phyloP scores from a whole-genome alignment of 331 rosid genomes.

The Cydonia oblonga region DNA sequence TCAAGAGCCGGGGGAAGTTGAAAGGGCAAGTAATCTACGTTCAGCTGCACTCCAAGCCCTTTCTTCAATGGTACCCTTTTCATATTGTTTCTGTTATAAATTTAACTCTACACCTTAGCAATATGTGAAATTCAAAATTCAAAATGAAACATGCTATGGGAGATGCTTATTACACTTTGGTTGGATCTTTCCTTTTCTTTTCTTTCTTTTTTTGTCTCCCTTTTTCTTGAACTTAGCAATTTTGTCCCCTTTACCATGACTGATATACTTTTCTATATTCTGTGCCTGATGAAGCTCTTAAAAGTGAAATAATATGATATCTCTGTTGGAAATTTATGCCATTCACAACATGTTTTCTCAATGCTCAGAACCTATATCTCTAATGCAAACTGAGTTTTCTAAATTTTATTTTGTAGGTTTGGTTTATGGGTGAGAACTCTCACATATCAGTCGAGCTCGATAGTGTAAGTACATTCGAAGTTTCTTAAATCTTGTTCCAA shows the following conservation, averaged over 20 bases:
- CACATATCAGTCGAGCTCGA: slow-evolving; percentile 78
- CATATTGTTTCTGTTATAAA: slow-evolving; percentile 1
- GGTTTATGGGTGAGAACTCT: slow-evolving; percentile 88
- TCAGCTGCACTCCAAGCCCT: slow-evolving; percentile 77
- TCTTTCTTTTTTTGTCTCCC: neutral
- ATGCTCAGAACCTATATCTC: neutral
- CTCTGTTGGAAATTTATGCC: neutral
- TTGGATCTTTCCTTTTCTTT: neutral
- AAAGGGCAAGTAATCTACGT: slow-evolving; percentile 35
- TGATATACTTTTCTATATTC: neutral
- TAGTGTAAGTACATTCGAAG: slow-evolving; percentile 49
- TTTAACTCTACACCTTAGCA: neutral
- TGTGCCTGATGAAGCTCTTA: neutral
- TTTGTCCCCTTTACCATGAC: neutral
- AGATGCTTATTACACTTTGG: neutral
- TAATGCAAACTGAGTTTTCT: neutral
- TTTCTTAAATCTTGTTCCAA: slow-evolving; percentile 10
- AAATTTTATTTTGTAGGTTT: slow-evolving; percentile 38
- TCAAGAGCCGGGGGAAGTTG: slow-evolving; percentile 73
- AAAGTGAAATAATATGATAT: neutral
- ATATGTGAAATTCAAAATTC: neutral
- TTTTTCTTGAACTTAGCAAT: neutral
- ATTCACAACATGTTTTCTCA: neutral
- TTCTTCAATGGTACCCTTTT: slow-evolving; percentile 66
- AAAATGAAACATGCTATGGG: neutral